Evolutionary conservation across 73 alveolate species (phyloP), one percentile per base, ranked within the genome.

Genomic region (Loxodes magnus): DNA sequence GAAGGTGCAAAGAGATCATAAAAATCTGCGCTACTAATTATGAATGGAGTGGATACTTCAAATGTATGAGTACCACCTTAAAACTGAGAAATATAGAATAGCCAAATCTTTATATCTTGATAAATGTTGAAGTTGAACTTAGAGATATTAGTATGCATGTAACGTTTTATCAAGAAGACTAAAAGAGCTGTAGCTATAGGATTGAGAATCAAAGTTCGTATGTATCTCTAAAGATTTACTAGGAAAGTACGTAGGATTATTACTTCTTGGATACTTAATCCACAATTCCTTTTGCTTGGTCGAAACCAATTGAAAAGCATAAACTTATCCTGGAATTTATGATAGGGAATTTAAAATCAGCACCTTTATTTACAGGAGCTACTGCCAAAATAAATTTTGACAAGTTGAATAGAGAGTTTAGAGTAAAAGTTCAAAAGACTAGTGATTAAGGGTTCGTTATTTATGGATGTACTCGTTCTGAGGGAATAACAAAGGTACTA

Each of bases 61-160:
- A 20, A 7, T 9, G 22, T 21, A 10, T 10, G 23, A 46, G 26
- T 3, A 46, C 27, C 39, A 46, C 34, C 0, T 16, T 46, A n/a
- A 37, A 46, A 46, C 7, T n/a, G 43, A 16, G n/a, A 24, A n/a
- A 17, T 25, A 5, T 12, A 46, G 39, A 15, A 7, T 16, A 9
- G 26, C 2, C 2, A 24, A 1, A 19, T 2, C 50, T n/a, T 2
- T 46, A n/a, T 46, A 17, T 10, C 7, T 9, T 46, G 6, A 46
- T 46, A 21, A 46, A 24, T 23, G 59, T 46, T 9, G 59, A 46
- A 24, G 59, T 46, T n/a, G n/a, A 46, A 19, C 59, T 46, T 0
- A 20, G 7, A n/a, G 59, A 46, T 1, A 14, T 16, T 10, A 46
- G 36, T 0, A 9, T 19, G 22, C 27, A 46, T 24, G 59, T 46